Conservation (phyloP, 192 early-diverging fungal genomes). For the Mycoemilia scoparia region DNA sequence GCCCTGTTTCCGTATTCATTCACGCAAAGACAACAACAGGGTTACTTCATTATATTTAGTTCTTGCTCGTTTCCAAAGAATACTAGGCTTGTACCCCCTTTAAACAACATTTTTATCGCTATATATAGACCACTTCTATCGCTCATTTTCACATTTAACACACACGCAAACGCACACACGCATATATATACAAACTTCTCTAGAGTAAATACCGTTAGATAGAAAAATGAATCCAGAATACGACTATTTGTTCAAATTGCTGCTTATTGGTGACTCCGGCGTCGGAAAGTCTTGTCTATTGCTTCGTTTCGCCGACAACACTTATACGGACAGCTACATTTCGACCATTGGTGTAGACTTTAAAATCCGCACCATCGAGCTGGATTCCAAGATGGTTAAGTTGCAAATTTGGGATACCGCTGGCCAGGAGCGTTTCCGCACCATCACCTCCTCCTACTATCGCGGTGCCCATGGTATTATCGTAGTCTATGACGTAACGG, state of each 20-base stretch:
- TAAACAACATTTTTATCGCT: too few relatives aligned
- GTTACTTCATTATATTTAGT: too few relatives aligned
- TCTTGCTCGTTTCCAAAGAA: too few relatives aligned
- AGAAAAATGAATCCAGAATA: too few relatives aligned
- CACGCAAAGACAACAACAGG: too few relatives aligned
- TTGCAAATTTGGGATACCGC: conserved; percentile 99
- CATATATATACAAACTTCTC: too few relatives aligned
- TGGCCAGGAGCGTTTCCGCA: conserved; percentile 97
- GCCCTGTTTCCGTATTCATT: too few relatives aligned
- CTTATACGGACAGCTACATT: conserved; percentile 97
- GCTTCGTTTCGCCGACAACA: conserved; percentile 95
- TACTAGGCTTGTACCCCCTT: too few relatives aligned
- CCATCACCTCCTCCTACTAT: conserved; percentile 96
- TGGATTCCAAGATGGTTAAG: conserved; percentile 97
- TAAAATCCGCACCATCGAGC: conserved; percentile 97
- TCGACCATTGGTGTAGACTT: conserved; percentile 98
- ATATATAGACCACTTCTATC: too few relatives aligned
- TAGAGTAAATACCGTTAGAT: too few relatives aligned
- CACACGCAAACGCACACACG: too few relatives aligned
- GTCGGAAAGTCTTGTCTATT: conserved; percentile 96
- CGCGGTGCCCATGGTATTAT: conserved; percentile 96
- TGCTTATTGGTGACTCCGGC: conserved; percentile 95
- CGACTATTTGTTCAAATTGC: conserved; percentile 98
- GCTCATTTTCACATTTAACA: too few relatives aligned
- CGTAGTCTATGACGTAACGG: conserved; percentile 97